Conservation (phyloP, 345 rosid genomes). For the Lagerstroemia speciosa region DNA sequence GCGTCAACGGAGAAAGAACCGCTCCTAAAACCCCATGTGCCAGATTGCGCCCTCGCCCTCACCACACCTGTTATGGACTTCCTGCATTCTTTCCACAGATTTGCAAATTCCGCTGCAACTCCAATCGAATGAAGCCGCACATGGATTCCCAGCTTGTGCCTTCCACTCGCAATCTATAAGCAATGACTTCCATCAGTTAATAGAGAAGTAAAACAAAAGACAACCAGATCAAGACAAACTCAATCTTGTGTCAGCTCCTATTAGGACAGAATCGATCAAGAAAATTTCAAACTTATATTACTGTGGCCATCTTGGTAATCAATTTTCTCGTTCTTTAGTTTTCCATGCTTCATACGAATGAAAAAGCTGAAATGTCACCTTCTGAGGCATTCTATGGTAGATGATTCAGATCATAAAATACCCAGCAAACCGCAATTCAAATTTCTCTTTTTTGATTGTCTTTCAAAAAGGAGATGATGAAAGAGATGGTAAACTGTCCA, state of each 20-base stretch:
- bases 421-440: no score
- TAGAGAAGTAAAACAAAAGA: neutral
- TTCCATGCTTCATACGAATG: no score
- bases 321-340: no score
- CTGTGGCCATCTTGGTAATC: neutral
- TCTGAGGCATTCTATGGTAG: no score
- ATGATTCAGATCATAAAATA: no score
- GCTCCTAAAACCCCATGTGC: slow-evolving; percentile 60
- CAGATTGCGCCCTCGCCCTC: slow-evolving; percentile 74
- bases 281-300: no score
- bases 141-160: slow-evolving; percentile 70
- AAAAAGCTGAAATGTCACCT: no score
- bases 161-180: slow-evolving; percentile 68
- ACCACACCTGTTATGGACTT: slow-evolving; percentile 63
- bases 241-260: no score
- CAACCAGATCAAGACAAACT: neutral
- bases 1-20: slow-evolving; percentile 23
- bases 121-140: slow-evolving; percentile 80
- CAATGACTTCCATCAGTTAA: neutral
- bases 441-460: no score
- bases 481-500: no score
- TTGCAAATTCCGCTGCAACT: slow-evolving; percentile 70
- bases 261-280: neutral
- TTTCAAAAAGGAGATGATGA: no score
- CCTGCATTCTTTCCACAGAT: slow-evolving; percentile 62